Evolutionary conservation across 163 green algal genomes (phyloP), one percentile per base, ranked within the genome.

Genomic region (Coccomyxa subellipsoidea): DNA sequence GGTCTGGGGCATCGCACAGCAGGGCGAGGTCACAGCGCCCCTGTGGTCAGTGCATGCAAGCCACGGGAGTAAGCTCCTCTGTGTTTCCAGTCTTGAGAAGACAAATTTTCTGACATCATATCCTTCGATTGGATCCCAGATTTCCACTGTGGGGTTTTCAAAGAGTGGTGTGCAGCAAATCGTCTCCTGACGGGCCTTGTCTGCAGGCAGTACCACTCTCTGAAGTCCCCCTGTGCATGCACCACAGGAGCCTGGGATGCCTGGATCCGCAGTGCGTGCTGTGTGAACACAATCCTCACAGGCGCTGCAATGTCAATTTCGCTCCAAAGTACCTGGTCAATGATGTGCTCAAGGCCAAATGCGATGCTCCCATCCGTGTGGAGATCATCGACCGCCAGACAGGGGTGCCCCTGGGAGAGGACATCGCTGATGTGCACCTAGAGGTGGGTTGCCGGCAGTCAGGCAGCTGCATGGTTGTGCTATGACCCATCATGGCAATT

Each of bases 251-350:
- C 2, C 84, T 97, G 75, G 94, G 94, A 39, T 98, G 94, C 88
- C 84, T 95, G 73, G 94, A 97, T 54, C 86, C 90, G 25, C 92
- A 96, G 83, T 98, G 94, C 81, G 89, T 92, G 29, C 88, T 98
- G 47, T 98, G 94, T 84, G 91, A 96, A 80, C 93, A 98, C 90
- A 97, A 97, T 87, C 92, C 93, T 12, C 88, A 92, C 73, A 89
- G 94, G 18, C 90, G 94, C 29, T 97, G 94, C 89, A 91, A 85
- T 10, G 90, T 97, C 40, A 97, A 97, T 84, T 98, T 98, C 82
- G 89, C 85, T 23, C 79, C 84, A 6, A 93, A 96, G 85, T 98
- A 98, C 79, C 88, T 98, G 18, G 94, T 98, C n/a, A 93, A 93
- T 66, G 94, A 98, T 79, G 71, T 92, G 35, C 90, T 98, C 31